A percentile compares a stretch with the other conserved stretches of the same genome.
Conservation (phyloP, 2,329 filamentous ascomycete species). For the Alternaria sp. region DNA sequence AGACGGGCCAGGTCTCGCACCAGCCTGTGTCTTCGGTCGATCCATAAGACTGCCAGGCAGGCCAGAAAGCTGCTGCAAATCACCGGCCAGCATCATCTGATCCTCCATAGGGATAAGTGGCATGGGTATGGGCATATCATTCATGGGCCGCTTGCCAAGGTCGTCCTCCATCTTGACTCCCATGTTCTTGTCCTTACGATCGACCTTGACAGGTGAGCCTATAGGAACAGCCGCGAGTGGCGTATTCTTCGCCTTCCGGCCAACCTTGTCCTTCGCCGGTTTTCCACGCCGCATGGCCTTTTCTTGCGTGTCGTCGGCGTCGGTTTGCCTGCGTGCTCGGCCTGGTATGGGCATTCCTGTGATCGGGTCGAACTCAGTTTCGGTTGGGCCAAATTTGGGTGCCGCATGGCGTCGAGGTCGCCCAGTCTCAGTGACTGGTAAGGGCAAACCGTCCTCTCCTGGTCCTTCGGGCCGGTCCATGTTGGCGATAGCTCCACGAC, state of each 20-base stretch:
- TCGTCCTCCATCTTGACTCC: slow-evolving; percentile 46
- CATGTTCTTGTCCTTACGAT: slow-evolving; percentile 39
- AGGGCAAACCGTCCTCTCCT: slow-evolving; percentile 47
- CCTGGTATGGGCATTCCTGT: slow-evolving; percentile 38
- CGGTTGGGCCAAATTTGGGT: slow-evolving; percentile 73
- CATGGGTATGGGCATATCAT: slow-evolving; percentile 37
- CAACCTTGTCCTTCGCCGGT: slow-evolving; percentile 44
- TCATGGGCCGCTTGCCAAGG: slow-evolving; percentile 32
- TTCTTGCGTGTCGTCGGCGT: slow-evolving; percentile 41
- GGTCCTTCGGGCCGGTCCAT: slow-evolving; percentile 48
- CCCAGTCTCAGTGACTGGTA: slow-evolving; percentile 55
- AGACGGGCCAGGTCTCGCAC: slow-evolving; percentile 66
- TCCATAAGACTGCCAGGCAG: slow-evolving; percentile 41
- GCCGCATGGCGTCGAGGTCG: slow-evolving; percentile 63
- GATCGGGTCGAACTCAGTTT: slow-evolving; percentile 65
- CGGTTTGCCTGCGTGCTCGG: slow-evolving; percentile 44
- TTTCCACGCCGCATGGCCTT: slow-evolving; percentile 53
- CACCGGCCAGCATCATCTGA: slow-evolving; percentile 28
- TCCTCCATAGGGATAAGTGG: slow-evolving; percentile 34
- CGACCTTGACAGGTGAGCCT: slow-evolving; percentile 44
- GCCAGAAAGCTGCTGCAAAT: slow-evolving; percentile 25
- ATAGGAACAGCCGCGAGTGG: slow-evolving; percentile 48
- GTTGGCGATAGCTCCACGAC: slow-evolving; percentile 66
- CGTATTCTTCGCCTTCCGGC: slow-evolving; percentile 51
- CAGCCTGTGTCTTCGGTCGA: slow-evolving; percentile 39